Evolutionary conservation across 2,329 filamentous ascomycete genomes (phyloP).

Genomic region (Tolypocladium cylindrosporum): DNA sequence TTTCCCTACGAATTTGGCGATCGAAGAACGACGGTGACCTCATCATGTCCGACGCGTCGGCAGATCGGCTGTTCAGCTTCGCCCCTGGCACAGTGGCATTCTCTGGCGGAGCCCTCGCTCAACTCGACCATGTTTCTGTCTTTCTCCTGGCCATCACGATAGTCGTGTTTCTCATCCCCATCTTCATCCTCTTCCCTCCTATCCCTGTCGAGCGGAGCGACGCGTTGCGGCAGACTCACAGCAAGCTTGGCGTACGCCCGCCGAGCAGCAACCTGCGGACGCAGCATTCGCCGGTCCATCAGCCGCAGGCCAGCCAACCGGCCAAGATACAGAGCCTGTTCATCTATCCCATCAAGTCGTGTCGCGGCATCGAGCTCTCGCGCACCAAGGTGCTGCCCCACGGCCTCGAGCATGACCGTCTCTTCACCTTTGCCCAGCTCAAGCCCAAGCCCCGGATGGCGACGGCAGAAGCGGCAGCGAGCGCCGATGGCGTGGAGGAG

Average conservation of each 20-base stretch:
- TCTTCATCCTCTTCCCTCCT: constrained; percentile 45
- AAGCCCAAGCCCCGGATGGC: not conserved
- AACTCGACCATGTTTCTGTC: constrained; percentile 20
- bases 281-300: constrained; percentile 12
- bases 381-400: constrained; percentile 53
- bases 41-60: not conserved
- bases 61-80: not conserved
- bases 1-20: not conserved
- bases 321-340: constrained; percentile 51
- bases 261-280: constrained; percentile 25
- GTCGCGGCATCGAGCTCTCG: constrained; percentile 63
- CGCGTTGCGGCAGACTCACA: constrained; percentile 44
- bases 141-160: constrained; percentile 33
- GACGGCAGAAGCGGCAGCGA: not conserved
- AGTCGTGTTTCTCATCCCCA: constrained; percentile 40
- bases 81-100: constrained; percentile 10
- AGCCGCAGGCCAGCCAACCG: constrained; percentile 10
- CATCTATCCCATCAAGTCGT: constrained; percentile 79
- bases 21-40: not conserved
- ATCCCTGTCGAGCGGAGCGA: constrained; percentile 42
- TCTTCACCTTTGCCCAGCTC: constrained; percentile 70
- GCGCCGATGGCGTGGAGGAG: not conserved
- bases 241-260: constrained; percentile 31
- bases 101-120: constrained; percentile 9
- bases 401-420: constrained; percentile 69